Conservation (phyloP, 1,139 yeast species). For the Spencermartinsiella ligniputridi region DNA sequence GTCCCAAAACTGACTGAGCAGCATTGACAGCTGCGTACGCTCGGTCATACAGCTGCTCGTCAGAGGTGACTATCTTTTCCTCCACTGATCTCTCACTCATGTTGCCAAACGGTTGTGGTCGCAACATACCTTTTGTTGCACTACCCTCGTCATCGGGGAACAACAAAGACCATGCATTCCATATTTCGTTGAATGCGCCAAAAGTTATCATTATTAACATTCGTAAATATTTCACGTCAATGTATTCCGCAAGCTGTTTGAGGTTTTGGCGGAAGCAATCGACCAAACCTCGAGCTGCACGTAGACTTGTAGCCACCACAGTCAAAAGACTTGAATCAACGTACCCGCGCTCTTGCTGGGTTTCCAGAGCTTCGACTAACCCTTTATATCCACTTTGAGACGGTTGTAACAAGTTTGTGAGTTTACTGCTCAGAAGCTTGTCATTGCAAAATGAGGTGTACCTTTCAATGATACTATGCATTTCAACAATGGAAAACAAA, state of each 20-base stretch:
- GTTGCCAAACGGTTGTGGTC: not conserved
- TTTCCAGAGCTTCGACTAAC: conserved; percentile 26
- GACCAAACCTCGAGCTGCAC: conserved; percentile 20
- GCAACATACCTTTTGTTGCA: not conserved
- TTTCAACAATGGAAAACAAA: conserved; percentile 51
- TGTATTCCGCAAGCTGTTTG: conserved; percentile 34
- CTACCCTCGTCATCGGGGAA: conserved; percentile 2
- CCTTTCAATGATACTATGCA: conserved; percentile 63
- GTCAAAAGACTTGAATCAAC: not conserved
- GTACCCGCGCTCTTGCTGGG: conserved; percentile 8
- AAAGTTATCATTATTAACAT: conserved; percentile 66
- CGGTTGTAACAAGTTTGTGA: conserved; percentile 51
- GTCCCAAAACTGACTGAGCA: conserved; percentile 76
- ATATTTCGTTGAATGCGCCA: conserved; percentile 72
- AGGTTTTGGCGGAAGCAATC: conserved; percentile 23
- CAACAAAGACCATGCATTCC: conserved; percentile 55
- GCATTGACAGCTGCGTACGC: conserved; percentile 67
- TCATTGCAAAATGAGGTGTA: conserved; percentile 66
- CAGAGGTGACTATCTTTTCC: conserved; percentile 44
- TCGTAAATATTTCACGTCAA: conserved; percentile 65
- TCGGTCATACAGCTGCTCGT: conserved; percentile 71
- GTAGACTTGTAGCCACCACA: conserved; percentile 9
- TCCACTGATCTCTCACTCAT: conserved; percentile 5
- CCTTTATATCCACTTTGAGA: conserved; percentile 39
- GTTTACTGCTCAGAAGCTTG: conserved; percentile 54